These are phyloP conservation scores for Kitagawia praeruptora DNA, from an alignment of 129 eudicot genomes.

Conservation along the genomic window DNA sequence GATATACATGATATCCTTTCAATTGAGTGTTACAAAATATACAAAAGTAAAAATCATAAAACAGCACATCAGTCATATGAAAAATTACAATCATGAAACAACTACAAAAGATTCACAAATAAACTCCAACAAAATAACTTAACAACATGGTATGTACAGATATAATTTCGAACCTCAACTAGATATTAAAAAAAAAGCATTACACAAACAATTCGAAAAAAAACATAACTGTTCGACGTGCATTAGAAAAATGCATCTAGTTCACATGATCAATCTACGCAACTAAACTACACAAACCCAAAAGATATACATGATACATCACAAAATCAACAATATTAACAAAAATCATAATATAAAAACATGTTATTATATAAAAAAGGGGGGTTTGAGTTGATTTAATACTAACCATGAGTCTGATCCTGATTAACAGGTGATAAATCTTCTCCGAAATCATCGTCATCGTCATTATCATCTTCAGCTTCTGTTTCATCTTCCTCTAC, in stretches of 20 bases:
- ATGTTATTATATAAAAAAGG: neutral
- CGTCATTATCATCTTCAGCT: slow-evolving; percentile 29
- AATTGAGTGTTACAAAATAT: no score
- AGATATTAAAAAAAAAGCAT: no score
- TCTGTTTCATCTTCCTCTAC: slow-evolving; percentile 36
- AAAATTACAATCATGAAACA: no score
- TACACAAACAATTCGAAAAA: neutral
- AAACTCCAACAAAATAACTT: no score
- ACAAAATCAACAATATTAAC: neutral
- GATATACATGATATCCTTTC: no score
- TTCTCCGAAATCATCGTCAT: slow-evolving; percentile 21
- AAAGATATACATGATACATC: neutral
- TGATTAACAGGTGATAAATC: slow-evolving; percentile 25
- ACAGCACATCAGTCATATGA: no score
- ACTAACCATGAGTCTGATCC: slow-evolving; percentile 21
- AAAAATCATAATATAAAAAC: neutral
- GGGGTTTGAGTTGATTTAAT: neutral
- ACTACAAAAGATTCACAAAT: no score
- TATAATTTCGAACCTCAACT: no score
- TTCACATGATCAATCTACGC: neutral
- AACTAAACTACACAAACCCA: no score
- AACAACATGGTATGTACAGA: no score
- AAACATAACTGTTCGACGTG: neutral
- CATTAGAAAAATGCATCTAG: neutral
- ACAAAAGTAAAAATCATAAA: no score